phyloP scores from a whole-genome alignment of 495 filamentous ascomycete species.

The Penicillium lividum region DNA sequence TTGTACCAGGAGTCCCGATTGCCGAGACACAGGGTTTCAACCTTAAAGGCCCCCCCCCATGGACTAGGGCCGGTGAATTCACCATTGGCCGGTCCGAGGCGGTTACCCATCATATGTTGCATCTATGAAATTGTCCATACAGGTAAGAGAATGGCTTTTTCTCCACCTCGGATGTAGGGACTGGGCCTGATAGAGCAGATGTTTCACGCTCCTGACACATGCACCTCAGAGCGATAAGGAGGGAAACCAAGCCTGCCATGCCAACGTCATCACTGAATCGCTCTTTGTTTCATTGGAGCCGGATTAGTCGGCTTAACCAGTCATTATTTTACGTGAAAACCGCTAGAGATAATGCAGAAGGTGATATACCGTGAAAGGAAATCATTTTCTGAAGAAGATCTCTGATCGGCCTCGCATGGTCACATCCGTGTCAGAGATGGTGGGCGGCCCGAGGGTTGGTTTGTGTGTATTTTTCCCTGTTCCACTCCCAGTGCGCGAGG shows the following conservation, averaged over 20 bases:
- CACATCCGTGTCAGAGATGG: slow-evolving; percentile 14
- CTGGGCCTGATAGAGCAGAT: background rate
- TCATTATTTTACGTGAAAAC: background rate
- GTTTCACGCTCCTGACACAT: slow-evolving; percentile 9
- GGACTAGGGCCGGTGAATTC: slow-evolving; percentile 12
- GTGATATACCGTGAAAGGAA: slow-evolving; percentile 1
- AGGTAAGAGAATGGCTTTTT: background rate
- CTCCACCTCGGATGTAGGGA: background rate
- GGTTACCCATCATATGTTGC: background rate
- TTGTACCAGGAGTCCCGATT: slow-evolving; percentile 13
- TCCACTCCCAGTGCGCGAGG: slow-evolving; percentile 18
- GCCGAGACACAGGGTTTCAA: slow-evolving; percentile 21
- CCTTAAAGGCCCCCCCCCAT: slow-evolving; percentile 4
- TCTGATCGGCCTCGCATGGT: slow-evolving; percentile 27
- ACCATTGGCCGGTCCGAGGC: slow-evolving; percentile 10
- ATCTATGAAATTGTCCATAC: background rate
- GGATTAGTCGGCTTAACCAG: background rate
- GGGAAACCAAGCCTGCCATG: background rate
- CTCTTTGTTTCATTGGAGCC: slow-evolving; percentile 5
- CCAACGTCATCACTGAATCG: background rate
- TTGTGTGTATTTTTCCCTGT: background rate
- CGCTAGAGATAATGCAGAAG: background rate
- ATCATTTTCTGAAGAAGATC: slow-evolving; percentile 10
- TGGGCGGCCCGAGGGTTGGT: slow-evolving; percentile 10
- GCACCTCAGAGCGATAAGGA: background rate